Evolutionary conservation across 2,329 filamentous ascomycete species (phyloP), one percentile per base, ranked within the genome.

Genomic region (Aureobasidium melanogenum): DNA sequence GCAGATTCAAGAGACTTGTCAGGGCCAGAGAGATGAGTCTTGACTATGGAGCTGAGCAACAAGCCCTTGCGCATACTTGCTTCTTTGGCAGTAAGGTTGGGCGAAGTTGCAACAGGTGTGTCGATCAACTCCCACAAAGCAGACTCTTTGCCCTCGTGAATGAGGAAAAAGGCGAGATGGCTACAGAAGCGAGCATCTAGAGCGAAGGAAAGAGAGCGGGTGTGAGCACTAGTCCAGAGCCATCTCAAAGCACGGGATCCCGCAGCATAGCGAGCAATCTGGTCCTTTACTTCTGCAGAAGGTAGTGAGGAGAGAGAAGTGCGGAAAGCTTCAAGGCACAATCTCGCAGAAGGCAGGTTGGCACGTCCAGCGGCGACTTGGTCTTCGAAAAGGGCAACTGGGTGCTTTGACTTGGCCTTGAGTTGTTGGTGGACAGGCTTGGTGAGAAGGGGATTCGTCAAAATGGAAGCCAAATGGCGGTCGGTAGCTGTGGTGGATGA

Each of bases 401-500:
- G 76, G 51, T 78, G 71, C 41, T 68, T 69, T 14, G 71, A 34
- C 34, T 68, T 64, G 41, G 56, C 64, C 32, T 64, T 51, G 22
- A 71, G 62, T 50, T 69, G 68, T 38, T 64, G 64, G 32, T 70
- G 65, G 26, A 22, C 9, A 22, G 47, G 57, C 32, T 38, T 64
- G 24, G 64, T 62, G 52, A 84, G 75, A 6, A 83, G 69, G 4
- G 80, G 80, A 66, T 79, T 82, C 15, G 74, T 77, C 39, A 84
- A 67, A 34, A 84, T 74, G 7, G 79, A 77, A 36, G 77, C 69
- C 62, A 84, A 68, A 67, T 82, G 81, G 54, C 69, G 71, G 54
- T 77, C 74, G 1, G 79, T 73, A 6, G 65, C 47, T 17, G 60
- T 61, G 64, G 15, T 19, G 34, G 58, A 14, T 6, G 59, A 48